A percentile compares a stretch with the other conserved stretches of the same genome.
Conservation (phyloP, 2,329 filamentous ascomycete genomes). For the Cladosporium velox region DNA sequence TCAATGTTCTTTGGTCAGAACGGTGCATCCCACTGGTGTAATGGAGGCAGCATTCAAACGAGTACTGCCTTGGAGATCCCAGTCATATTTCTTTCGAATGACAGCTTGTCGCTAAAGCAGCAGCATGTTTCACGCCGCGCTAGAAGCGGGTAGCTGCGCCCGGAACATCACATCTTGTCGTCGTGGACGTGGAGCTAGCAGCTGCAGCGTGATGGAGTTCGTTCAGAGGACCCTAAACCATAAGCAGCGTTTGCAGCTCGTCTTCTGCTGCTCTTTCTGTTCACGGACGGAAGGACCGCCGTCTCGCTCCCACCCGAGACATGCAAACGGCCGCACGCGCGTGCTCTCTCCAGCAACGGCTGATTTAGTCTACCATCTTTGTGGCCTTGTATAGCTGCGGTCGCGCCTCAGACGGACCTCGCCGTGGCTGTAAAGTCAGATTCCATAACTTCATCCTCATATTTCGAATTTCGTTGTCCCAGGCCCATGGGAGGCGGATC, state of each 20-base stretch:
- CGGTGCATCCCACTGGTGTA: neutral
- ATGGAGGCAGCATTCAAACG: neutral
- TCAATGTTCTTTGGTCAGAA: neutral
- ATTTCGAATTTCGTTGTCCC: neutral
- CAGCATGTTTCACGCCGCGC: neutral
- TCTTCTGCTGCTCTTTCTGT: slow-evolving; percentile 5
- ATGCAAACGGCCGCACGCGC: slow-evolving; percentile 7
- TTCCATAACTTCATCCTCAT: neutral
- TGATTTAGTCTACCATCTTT: neutral
- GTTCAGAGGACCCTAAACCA: slow-evolving; percentile 2
- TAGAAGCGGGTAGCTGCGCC: neutral
- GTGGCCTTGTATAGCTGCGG: neutral
- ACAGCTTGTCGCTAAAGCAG: neutral
- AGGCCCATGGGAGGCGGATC: neutral
- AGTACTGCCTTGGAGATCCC: neutral
- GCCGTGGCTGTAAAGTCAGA: neutral
- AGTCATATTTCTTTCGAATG: neutral
- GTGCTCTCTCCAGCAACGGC: neutral
- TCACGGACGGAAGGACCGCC: slow-evolving; percentile 9
- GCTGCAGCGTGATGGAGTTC: slow-evolving; percentile 9
- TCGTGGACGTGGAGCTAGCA: slow-evolving; percentile 8
- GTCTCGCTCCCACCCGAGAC: slow-evolving; percentile 9
- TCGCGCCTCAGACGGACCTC: neutral
- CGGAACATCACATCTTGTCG: neutral
- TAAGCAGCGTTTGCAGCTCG: slow-evolving; percentile 4